These are phyloP conservation scores for Malus hybrid DNA, from an alignment of 331 rosid species.

Conservation along the genomic window DNA sequence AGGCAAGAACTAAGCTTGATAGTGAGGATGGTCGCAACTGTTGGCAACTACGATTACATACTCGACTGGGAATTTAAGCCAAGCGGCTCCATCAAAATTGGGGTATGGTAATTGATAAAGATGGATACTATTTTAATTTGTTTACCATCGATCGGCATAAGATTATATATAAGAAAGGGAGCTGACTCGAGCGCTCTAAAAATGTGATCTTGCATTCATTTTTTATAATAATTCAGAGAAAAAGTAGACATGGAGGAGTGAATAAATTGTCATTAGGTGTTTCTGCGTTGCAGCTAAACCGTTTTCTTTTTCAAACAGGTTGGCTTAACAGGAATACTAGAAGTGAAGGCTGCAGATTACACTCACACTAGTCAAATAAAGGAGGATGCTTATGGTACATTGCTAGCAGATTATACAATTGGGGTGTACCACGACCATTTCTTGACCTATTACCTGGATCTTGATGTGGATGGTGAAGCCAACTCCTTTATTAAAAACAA, in stretches of 20 bases:
- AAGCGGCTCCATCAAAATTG: conserved; percentile 48
- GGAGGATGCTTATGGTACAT: conserved; percentile 36
- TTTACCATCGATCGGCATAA: too few species aligned
- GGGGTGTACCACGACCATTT: conserved; percentile 62
- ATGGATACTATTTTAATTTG: too few species aligned
- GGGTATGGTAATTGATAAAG: conserved; percentile 21
- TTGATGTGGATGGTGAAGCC: conserved; percentile 49
- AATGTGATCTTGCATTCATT: too few species aligned
- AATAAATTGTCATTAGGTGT: too few species aligned
- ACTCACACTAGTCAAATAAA: conserved; percentile 35
- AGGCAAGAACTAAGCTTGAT: conserved; percentile 45
- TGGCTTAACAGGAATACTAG: conserved; percentile 49
- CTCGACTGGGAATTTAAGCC: conserved; percentile 64
- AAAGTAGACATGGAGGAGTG: too few species aligned
- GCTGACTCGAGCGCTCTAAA: too few species aligned
- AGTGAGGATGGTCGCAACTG: conserved; percentile 45
- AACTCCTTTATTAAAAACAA: conserved; percentile 43
- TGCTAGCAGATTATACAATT: conserved; percentile 45
- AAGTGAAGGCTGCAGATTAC: conserved; percentile 28
- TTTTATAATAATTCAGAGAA: too few species aligned
- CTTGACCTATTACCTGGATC: conserved; percentile 52
- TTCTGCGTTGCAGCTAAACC: too few species aligned
- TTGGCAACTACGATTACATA: conserved; percentile 56
- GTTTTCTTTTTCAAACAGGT: conserved; percentile 18
- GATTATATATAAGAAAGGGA: too few species aligned